These are phyloP conservation scores for Cercospora sesami DNA, from an alignment of 2,329 filamentous ascomycete species.

Conservation along the genomic window DNA sequence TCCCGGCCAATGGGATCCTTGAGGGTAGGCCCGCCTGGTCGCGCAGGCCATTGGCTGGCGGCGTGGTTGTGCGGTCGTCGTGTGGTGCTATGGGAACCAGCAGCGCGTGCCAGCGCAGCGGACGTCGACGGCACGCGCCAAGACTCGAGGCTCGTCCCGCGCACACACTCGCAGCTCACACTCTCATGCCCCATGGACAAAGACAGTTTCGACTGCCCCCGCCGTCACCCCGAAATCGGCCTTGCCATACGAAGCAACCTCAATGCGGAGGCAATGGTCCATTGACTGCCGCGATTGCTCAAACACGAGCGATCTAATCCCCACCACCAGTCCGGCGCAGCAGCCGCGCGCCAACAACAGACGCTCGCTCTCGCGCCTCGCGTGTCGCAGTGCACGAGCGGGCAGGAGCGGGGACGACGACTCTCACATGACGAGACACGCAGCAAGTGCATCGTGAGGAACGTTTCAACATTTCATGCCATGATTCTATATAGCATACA, in stretches of 20 bases:
- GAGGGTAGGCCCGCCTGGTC: conserved; percentile 10
- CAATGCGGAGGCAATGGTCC: too few species aligned
- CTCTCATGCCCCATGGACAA: too few species aligned
- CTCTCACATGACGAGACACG: background rate
- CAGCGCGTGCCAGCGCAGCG: conserved; percentile 17
- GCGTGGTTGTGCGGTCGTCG: conserved; percentile 1
- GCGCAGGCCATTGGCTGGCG: conserved; percentile 12
- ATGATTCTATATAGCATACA: conserved; percentile 27
- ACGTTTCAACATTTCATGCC: conserved; percentile 17
- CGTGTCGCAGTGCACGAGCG: background rate
- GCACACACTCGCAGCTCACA: background rate
- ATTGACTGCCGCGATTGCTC: too few species aligned
- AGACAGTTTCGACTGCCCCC: too few species aligned
- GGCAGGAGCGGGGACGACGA: background rate
- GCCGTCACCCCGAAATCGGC: too few species aligned
- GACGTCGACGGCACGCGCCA: background rate
- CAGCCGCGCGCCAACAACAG: background rate
- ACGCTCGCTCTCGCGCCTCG: background rate
- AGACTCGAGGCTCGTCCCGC: background rate
- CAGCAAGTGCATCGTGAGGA: background rate
- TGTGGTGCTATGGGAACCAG: conserved; percentile 4
- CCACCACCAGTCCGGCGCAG: background rate
- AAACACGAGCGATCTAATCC: background rate
- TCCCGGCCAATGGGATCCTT: conserved; percentile 16
- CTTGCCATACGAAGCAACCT: too few species aligned